Evolutionary conservation across 305 asterid genomes (phyloP), one percentile per base, ranked within the genome.

Genomic region (Ilex paraguariensis): DNA sequence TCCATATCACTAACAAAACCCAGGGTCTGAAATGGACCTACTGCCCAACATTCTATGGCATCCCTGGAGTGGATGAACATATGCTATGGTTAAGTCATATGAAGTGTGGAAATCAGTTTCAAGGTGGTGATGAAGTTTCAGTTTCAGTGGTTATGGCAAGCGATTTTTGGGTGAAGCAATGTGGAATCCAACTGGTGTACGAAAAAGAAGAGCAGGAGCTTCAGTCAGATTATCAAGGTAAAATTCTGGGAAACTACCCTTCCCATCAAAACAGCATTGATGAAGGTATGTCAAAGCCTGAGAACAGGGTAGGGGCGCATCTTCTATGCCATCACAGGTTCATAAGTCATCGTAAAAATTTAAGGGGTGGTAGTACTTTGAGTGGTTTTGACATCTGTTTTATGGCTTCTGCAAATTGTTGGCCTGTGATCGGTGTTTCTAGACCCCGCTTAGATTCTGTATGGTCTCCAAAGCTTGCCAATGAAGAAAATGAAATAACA

Each of bases 51-150:
- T n/a, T 64, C 63, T 56, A 13, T 65, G 70, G 59, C 10, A 54
- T 54, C 17, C 32, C 66, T 11, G 57, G 45, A 60, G 28, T 52
- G 15, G 13, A 33, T 17, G 63, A 60, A 15, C 13, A 66, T 36
- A 49, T 48, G 53, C 21, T 52, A 61, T 70, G 68, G 66, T 51
- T 65, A 21, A 65, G 71, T 31, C 66, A 45, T 8, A 65, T 66
- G 75, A 60, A 40, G 14, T 65, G 60, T 7, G 75, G 67, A 10
- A 36, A 65, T 31, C 60, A 65, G 71, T 28, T 70, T 8, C 60
- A 65, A 54, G 58, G 33, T n/a, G 71, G 75, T 14, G 75, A 70
- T 60, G 63, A 70, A 65, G 67, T 70, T 10, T 42, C 13, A 54
- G 49, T 65, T 44, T 65, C 67, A 1, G 16, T 65, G 57, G 52